Base-by-base conservation (phyloP, 2,329 filamentous ascomycete species). In the Ambrosiella cleistominuta region DNA sequence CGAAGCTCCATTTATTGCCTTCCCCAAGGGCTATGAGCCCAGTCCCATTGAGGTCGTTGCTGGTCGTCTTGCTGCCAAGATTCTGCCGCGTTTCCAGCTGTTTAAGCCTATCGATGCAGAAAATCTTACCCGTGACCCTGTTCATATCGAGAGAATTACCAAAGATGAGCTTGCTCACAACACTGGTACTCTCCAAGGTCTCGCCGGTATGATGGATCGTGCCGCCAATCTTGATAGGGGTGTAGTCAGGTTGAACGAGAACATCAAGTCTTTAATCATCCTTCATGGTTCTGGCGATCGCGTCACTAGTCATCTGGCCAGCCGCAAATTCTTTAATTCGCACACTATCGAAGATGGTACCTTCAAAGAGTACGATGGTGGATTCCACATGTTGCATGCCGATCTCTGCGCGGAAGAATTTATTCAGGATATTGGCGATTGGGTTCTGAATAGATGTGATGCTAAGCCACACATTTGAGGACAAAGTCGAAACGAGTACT, bases 111-210 rank as follows among this genome's bases (percentile, higher is more conserved):
- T 95, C 27, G 77, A 84, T 51, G 69, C 79, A 1, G 75, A 77
- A 61, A 75, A 83, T 61, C 67, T 95, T 57, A 82, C 77, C 40
- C 79, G 88, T 27, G 85, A 91, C 68, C 72, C 77, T 27, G 78
- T 71, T 19, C 79, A 87, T 1, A 75, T 78, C 57, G 72, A 78
- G 65, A 75, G 73, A 35, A 77, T 86, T 62, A 71, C 72, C 1
- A 75, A 79, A 37, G 90, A 96, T 69, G 66, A 74, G 54, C 73
- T 95, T 56, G 81, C 83, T 68, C 89, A 95, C 70, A 78, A 91
- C 68, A 91, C 82, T 1, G 90, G 88, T 40, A 95, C 90, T 6
- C 74, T 95, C n/a, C 83, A 90, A 68, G 86, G 86, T 0, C 68
- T 95, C 39, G 78, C 85, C 0, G 83, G 80, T 0, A 76, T 95